Conservation (phyloP, 2,329 filamentous ascomycete species). For the Bipolaris victoriae region DNA sequence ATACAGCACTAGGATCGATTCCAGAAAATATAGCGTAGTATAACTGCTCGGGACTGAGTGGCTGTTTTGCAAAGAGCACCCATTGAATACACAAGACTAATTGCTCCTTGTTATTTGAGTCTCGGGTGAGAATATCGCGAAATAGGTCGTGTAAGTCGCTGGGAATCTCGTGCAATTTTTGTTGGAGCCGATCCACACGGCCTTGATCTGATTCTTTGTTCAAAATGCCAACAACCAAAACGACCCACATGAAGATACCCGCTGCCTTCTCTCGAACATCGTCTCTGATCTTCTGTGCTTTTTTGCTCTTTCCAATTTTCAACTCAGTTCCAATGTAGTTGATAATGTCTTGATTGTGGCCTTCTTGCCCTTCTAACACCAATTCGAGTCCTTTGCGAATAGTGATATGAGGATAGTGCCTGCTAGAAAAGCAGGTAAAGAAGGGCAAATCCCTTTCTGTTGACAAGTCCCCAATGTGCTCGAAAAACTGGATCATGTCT, state of each 20-base stretch:
- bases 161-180: not conserved
- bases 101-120: constrained; percentile 36
- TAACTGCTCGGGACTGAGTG: constrained; percentile 23
- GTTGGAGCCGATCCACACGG: constrained; percentile 29
- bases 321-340: constrained; percentile 30
- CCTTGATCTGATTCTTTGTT: constrained; percentile 51
- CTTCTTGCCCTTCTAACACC: constrained; percentile 46
- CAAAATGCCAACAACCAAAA: constrained; percentile 46
- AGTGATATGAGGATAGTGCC: constrained; percentile 56
- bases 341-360: constrained; percentile 48
- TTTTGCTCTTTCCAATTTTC: constrained; percentile 27
- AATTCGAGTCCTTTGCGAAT: constrained; percentile 37
- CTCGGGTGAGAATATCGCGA: constrained; percentile 44
- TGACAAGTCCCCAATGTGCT: constrained; percentile 45
- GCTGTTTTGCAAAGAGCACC: constrained; percentile 26
- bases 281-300: constrained; percentile 28
- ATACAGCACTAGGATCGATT: constrained; percentile 7
- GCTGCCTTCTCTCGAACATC: constrained; percentile 48
- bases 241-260: constrained; percentile 54
- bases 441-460: constrained; percentile 24
- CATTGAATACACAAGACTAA: constrained; percentile 26
- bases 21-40: constrained; percentile 24
- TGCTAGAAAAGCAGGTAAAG: constrained; percentile 22
- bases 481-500: constrained; percentile 55
- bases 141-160: not conserved